Evolutionary conservation across 352 stramenopile species (phyloP).

Genomic region (Globisporangium irregulare): DNA sequence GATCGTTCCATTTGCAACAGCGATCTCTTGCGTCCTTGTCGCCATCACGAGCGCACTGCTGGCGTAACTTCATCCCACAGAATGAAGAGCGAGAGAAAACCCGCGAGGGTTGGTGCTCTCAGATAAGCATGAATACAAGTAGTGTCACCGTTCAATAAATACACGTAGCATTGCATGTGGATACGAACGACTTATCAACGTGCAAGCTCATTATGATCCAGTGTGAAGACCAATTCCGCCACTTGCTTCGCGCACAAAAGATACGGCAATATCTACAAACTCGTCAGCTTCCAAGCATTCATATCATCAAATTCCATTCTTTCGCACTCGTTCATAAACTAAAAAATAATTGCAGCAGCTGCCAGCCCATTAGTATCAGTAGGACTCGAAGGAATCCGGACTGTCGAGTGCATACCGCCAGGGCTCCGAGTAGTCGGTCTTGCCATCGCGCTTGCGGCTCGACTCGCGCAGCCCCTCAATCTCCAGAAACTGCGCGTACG

Average conservation of each 20-base stretch:
- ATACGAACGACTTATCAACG: too few relatives aligned
- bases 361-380: neutral
- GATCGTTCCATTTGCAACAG: neutral
- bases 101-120: too few relatives aligned
- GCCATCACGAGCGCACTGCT: neutral
- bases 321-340: neutral
- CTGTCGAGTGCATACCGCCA: constrained; percentile 19
- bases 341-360: neutral
- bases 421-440: constrained; percentile 41
- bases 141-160: too few relatives aligned
- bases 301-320: neutral
- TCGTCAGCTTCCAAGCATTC: neutral
- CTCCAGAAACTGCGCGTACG: constrained; percentile 78
- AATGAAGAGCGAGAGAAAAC: neutral
- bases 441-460: constrained; percentile 34
- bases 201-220: too few relatives aligned
- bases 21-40: neutral
- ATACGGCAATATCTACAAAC: neutral
- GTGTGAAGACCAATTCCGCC: too few relatives aligned
- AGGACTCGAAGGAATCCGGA: constrained; percentile 2
- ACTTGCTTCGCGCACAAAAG: too few relatives aligned
- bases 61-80: neutral
- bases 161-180: too few relatives aligned
- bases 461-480: constrained; percentile 81
- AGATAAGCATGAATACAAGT: too few relatives aligned